Conservation (phyloP, 2,329 filamentous ascomycete genomes). For the Penicillium hesseltinei region DNA sequence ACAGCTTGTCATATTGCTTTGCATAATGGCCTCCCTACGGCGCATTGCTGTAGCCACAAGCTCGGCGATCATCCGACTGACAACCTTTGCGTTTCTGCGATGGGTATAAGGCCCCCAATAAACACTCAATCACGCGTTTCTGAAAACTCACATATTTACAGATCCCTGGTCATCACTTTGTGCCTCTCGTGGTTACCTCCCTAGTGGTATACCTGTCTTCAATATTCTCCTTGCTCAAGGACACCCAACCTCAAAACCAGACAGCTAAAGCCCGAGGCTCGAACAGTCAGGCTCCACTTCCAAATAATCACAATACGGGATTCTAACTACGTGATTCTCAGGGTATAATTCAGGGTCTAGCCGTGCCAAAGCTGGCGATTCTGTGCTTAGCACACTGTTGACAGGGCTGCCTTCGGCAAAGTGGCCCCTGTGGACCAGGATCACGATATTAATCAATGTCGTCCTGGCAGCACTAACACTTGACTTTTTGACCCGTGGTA, state of each 20-base stretch:
- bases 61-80: slow-evolving; percentile 38
- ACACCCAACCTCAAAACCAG: slow-evolving; percentile 1
- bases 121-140: neutral
- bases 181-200: slow-evolving; percentile 40
- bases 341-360: slow-evolving; percentile 1
- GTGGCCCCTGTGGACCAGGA: slow-evolving; percentile 63
- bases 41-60: slow-evolving; percentile 35
- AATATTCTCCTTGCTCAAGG: slow-evolving; percentile 26
- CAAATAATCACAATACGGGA: neutral
- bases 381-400: slow-evolving; percentile 63
- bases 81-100: slow-evolving; percentile 44
- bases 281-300: slow-evolving; percentile 3
- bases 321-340: neutral
- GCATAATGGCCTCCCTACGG: slow-evolving; percentile 33
- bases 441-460: slow-evolving; percentile 71
- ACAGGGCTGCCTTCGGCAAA: slow-evolving; percentile 72
- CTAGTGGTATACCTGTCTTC: slow-evolving; percentile 48
- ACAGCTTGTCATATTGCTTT: slow-evolving; percentile 2
- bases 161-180: slow-evolving; percentile 41
- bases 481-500: slow-evolving; percentile 75
- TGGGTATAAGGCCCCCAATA: slow-evolving; percentile 36
- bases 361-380: slow-evolving; percentile 16
- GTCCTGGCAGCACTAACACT: slow-evolving; percentile 66
- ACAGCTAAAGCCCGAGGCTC: slow-evolving; percentile 5
- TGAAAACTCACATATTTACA: slow-evolving; percentile 18